Conservation (phyloP, 257 asterid species). For the Asclepias syriaca region DNA sequence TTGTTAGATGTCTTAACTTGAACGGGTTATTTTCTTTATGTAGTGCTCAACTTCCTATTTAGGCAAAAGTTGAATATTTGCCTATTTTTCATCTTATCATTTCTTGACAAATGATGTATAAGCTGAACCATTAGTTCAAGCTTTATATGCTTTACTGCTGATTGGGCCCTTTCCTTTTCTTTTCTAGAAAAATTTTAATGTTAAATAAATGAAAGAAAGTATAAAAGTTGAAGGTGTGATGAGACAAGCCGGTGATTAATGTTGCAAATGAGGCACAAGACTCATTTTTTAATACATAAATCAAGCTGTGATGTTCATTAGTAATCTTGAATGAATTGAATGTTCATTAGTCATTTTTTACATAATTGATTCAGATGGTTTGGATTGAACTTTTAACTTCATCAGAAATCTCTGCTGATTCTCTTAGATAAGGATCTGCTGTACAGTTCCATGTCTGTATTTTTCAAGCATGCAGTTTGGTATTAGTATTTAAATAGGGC, state of each 20-base stretch:
- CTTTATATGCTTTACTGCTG: background rate
- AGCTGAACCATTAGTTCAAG: background rate
- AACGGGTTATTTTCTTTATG: background rate
- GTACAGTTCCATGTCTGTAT: background rate
- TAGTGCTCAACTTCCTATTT: background rate
- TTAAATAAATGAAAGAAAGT: background rate
- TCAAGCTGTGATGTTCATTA: background rate
- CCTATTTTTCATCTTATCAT: background rate
- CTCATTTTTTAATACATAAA: background rate
- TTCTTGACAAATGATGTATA: background rate
- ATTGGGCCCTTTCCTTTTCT: background rate
- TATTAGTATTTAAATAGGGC: background rate
- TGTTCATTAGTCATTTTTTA: background rate
- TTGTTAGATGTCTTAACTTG: background rate
- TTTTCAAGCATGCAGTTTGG: background rate
- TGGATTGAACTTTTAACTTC: background rate
- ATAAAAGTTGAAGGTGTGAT: background rate
- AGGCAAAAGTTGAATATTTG: background rate
- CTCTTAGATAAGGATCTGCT: constrained; percentile 1
- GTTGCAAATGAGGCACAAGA: too few species aligned
- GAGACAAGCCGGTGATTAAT: background rate
- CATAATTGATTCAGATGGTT: background rate
- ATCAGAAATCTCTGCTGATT: too few species aligned
- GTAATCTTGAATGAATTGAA: background rate
- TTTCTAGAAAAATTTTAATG: background rate